Evolutionary conservation across 768 basidiomycete genomes (phyloP), one percentile per base, ranked within the genome.

Genomic region (Pisolithus microcarpus): DNA sequence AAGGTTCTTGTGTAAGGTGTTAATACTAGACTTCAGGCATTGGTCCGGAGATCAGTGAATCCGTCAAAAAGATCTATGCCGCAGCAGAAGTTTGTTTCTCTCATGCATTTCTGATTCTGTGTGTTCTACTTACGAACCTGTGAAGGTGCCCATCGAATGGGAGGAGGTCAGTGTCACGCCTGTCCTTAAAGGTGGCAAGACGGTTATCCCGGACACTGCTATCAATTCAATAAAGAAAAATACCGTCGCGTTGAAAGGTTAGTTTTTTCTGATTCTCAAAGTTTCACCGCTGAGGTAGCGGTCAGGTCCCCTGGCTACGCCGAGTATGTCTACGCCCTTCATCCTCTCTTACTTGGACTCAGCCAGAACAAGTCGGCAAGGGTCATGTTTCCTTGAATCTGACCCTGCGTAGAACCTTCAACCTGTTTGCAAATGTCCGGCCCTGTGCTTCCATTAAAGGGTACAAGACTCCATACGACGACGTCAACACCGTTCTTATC

Each of bases 101-200:
- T 60, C 38, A 24, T 46, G 31, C 24, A 23, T 21, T 56, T 49
- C 46, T 19, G 28, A 55, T 47, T 18, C n/a, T 40, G 34, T 40
- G 53, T 5, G 45, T 19, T 56, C 60, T 45, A 15, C 42, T 40
- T 9, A 66, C 24, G n/a, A 21, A 43, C 11, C 46, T 31, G 31
- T 53, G 15, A 3, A 95, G 92, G 95, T 96, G 23, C 96, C 96
- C 42, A 96, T 99, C 61, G 80, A 91, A 72, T 99, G 96, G 96
- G 96, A 99, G 69, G 96, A 98, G 72, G 95, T 97, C 68, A 89
- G 86, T 65, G 96, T 99, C 44, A 87, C 91, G 7, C 96, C 96
- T 11, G 80, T 95, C 49, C 74, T 97, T 52, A 91, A 92, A 70
- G 85, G 85, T 52, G 96, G 96, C 46, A 96, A 97, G 77, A 96